phyloP scores from a whole-genome alignment of 2,329 filamentous ascomycete genomes.

The Fusarium longipes region DNA sequence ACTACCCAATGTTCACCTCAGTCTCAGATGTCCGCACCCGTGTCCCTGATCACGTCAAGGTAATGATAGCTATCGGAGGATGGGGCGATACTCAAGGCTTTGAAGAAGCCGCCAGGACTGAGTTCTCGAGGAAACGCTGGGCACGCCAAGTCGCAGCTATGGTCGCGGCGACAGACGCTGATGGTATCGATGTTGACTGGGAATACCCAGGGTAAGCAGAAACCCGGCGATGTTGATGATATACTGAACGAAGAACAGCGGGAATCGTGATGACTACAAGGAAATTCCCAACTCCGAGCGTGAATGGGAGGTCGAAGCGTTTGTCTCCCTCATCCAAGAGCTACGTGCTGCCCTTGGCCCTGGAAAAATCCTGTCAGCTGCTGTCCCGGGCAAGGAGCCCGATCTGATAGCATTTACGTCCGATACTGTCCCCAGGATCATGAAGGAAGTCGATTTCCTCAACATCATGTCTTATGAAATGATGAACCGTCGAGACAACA shows the following conservation, averaged over 20 bases:
- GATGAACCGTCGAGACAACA: slow-evolving; percentile 74
- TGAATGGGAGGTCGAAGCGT: slow-evolving; percentile 70
- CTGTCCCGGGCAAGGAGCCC: slow-evolving; percentile 71
- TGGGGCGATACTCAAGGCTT: slow-evolving; percentile 79
- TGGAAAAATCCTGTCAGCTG: slow-evolving; percentile 72
- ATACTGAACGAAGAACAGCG: slow-evolving; percentile 52
- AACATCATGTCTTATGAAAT: slow-evolving; percentile 78
- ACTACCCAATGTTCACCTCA: slow-evolving; percentile 65
- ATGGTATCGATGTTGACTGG: slow-evolving; percentile 75
- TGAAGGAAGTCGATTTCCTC: slow-evolving; percentile 70
- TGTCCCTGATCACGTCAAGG: slow-evolving; percentile 65
- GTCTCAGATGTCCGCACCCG: slow-evolving; percentile 59
- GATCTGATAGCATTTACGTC: slow-evolving; percentile 76
- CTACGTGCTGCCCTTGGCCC: slow-evolving; percentile 67
- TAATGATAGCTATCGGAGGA: slow-evolving; percentile 78
- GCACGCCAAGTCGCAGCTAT: slow-evolving; percentile 72
- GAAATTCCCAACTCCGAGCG: slow-evolving; percentile 69
- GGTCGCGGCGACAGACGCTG: slow-evolving; percentile 70
- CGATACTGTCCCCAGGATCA: slow-evolving; percentile 68
- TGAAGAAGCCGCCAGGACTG: slow-evolving; percentile 63
- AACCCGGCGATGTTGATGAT: background rate
- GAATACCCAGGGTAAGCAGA: slow-evolving; percentile 64
- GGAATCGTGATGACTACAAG: slow-evolving; percentile 78
- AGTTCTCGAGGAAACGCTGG: slow-evolving; percentile 65
- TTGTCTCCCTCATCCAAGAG: slow-evolving; percentile 68